Evolutionary conservation across 2,329 filamentous ascomycete genomes (phyloP).

Genomic region (Ophiostoma fasciatum): DNA sequence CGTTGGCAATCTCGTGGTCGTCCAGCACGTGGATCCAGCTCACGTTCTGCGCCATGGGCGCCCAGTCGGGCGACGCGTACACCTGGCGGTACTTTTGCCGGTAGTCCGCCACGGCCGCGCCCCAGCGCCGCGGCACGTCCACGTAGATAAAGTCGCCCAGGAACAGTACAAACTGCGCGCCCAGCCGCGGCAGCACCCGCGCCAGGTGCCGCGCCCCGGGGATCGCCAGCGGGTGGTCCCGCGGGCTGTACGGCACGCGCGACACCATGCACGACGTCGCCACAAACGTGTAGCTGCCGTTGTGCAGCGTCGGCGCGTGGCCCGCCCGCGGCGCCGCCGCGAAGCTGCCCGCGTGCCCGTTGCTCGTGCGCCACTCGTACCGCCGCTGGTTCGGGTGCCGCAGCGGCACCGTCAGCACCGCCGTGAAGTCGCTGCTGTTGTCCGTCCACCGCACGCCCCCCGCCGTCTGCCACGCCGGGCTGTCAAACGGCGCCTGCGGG

Average conservation of each 20-base stretch:
- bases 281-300: constrained; percentile 73
- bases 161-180: constrained; percentile 68
- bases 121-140: constrained; percentile 73
- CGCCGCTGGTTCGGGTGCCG: constrained; percentile 50
- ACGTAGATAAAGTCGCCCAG: constrained; percentile 82
- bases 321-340: constrained; percentile 60
- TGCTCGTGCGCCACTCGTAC: constrained; percentile 78
- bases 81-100: constrained; percentile 85
- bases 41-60: constrained; percentile 56
- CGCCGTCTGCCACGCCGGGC: constrained; percentile 48
- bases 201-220: constrained; percentile 68
- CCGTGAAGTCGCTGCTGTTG: constrained; percentile 72
- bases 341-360: constrained; percentile 75
- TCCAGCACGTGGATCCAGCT: constrained; percentile 97
- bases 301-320: constrained; percentile 39
- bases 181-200: constrained; percentile 52
- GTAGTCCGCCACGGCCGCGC: constrained; percentile 59
- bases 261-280: constrained; percentile 88
- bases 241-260: constrained; percentile 73
- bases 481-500: constrained; percentile 35
- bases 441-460: constrained; percentile 51
- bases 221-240: constrained; percentile 71
- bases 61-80: constrained; percentile 93
- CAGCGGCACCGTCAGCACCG: constrained; percentile 49
- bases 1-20: constrained; percentile 92